phyloP scores from a whole-genome alignment of 768 basidiomycete species.

The Neoboletus brunneissimus region DNA sequence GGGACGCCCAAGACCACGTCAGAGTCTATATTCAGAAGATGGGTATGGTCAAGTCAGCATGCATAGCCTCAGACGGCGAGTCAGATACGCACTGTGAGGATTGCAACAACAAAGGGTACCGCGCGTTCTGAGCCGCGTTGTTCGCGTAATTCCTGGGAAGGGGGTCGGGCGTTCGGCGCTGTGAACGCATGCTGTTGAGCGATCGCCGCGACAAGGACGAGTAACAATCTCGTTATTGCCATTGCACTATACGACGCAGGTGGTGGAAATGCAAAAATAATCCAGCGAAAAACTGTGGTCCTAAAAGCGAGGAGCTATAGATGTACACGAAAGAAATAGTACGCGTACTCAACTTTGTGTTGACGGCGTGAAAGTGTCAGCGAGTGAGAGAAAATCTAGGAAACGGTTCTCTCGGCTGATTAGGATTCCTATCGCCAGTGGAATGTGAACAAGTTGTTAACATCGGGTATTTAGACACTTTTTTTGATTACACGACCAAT shows the following conservation, averaged over 20 bases:
- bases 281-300: neutral
- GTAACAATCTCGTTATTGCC: neutral
- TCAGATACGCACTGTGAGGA: neutral
- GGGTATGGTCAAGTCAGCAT: neutral
- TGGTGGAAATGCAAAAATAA: neutral
- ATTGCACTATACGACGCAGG: neutral
- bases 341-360: neutral
- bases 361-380: neutral
- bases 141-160: neutral
- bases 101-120: neutral
- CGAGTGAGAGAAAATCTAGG: no score
- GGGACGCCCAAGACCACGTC: neutral
- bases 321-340: neutral
- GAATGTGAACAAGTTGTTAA: neutral
- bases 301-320: neutral
- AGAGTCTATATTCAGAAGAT: neutral
- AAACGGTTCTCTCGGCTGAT: neutral
- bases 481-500: no score
- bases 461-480: no score
- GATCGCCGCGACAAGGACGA: neutral
- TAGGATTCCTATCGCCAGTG: neutral
- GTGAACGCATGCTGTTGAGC: neutral
- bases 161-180: neutral
- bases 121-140: neutral
- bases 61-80: neutral